Conservation (phyloP, 192 early-diverging fungal genomes). For the Backusella australiensis region DNA sequence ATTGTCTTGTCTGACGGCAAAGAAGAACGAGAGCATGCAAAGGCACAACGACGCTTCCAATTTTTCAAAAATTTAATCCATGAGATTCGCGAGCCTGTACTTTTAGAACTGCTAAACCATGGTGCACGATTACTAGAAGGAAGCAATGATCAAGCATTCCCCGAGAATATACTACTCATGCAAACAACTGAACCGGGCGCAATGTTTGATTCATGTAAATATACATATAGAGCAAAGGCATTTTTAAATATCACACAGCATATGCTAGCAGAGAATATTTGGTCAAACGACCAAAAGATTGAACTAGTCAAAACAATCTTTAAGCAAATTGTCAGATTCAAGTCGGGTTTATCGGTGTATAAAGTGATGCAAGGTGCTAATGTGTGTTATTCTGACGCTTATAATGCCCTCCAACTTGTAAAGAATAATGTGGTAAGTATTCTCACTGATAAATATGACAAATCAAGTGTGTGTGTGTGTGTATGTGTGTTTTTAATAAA, state of each 20-base stretch:
- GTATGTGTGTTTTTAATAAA: background rate
- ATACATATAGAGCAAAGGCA: conserved; percentile 19
- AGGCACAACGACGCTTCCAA: conserved; percentile 18
- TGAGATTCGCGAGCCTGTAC: conserved; percentile 27
- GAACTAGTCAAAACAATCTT: conserved; percentile 41
- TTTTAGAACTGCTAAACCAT: conserved; percentile 27
- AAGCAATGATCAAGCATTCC: background rate
- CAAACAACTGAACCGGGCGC: background rate
- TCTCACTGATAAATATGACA: background rate
- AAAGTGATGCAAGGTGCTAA: conserved; percentile 50
- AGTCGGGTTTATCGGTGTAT: conserved; percentile 36
- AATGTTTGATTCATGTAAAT: conserved; percentile 23
- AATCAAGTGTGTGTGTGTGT: background rate
- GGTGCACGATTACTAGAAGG: conserved; percentile 29
- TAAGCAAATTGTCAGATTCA: conserved; percentile 42
- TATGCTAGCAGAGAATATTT: conserved; percentile 40
- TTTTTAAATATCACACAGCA: conserved; percentile 47
- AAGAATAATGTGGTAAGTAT: conserved; percentile 32
- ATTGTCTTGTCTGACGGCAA: conserved; percentile 23
- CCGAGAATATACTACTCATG: conserved; percentile 24
- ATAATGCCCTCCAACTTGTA: conserved; percentile 31
- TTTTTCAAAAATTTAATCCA: conserved; percentile 35
- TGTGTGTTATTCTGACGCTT: conserved; percentile 41
- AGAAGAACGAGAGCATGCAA: background rate
- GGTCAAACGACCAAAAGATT: conserved; percentile 42